A percentile compares a stretch with the other conserved stretches of the same genome.
These are phyloP conservation scores for Apiospora koreana DNA, from an alignment of 2,329 filamentous ascomycete species.

Conservation along the genomic window DNA sequence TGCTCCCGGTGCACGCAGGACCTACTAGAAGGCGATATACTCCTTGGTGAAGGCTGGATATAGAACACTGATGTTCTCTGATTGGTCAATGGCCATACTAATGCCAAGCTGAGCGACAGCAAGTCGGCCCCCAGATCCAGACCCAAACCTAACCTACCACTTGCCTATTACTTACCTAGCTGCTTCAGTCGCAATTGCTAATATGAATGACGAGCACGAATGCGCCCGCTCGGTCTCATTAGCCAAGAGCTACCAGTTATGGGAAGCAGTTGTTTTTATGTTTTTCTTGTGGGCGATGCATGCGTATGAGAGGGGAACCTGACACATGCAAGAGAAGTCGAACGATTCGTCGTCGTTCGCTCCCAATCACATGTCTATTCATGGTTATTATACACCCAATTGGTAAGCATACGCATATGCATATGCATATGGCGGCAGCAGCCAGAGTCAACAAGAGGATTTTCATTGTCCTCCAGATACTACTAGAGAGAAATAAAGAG, in stretches of 20 bases:
- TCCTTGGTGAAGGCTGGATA: not conserved
- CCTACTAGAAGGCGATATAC: not conserved
- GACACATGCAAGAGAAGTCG: constrained; percentile 7
- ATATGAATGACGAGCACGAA: not conserved
- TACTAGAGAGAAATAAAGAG: too few relatives aligned
- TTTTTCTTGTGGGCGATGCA: not conserved
- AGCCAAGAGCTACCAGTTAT: not conserved
- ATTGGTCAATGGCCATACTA: not conserved
- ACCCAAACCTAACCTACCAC: not conserved
- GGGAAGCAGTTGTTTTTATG: not conserved
- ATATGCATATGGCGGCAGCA: not conserved
- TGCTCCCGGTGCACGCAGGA: not conserved
- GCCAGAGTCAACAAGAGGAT: not conserved
- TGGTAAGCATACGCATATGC: not conserved
- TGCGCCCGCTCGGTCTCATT: not conserved
- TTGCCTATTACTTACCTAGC: not conserved
- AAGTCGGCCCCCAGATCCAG: not conserved
- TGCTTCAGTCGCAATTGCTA: not conserved
- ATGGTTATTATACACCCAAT: not conserved
- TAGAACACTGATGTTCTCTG: not conserved
- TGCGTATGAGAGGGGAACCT: not conserved
- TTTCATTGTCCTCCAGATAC: not conserved
- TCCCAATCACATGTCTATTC: not conserved
- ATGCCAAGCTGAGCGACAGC: not conserved
- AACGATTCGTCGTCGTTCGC: not conserved